Evolutionary conservation across 1,284 basidiomycete genomes (phyloP), one percentile per base, ranked within the genome.

Genomic region (Trametes pubescens): DNA sequence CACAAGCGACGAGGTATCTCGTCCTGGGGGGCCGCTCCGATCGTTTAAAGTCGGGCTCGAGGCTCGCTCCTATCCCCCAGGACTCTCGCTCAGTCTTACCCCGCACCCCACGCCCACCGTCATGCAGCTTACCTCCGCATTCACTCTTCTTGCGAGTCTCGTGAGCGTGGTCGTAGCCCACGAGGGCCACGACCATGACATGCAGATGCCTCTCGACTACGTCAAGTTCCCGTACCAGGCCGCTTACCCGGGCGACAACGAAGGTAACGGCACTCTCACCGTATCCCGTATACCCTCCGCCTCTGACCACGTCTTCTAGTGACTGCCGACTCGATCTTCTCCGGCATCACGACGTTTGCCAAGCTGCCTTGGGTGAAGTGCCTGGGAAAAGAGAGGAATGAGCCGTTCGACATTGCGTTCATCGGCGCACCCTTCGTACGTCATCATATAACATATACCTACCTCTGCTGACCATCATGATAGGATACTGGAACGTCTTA

Each of bases 401-500:
- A 79, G 34, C 71, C 81, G 1, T 89, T 92, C 69, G 91, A 93
- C 75, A 89, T 93, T 64, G 91, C 91, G 14, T 89, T 94, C 76
- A 78, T 94, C 57, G 92, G 92, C 38, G 89, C 91, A 51, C 92
- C 91, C 1, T 92, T 94, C 72, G 88, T 89, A 74, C 72, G 85
- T 77, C 49, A 53, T 32, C 38, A 69, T 56, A 49, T 49, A 49
- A 66, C 37, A 22, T 37, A 24, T 37, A 29, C 38, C 37, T 44
- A 34, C 18, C 37, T 11, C 4, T 26, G 53, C 47, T 61, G 29
- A 64, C 40, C 18, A 51, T 22, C 18, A 18, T 6, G 34, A 22
- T 63, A 89, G 88, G 91, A 92, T 65, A 91, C 89, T 18, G 89
- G 84, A 1, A 91, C 89, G 7, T 89, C 88, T 53, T 93, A 92